Conservation (phyloP, 345 rosid species). For the Euphorbia tirucalli region DNA sequence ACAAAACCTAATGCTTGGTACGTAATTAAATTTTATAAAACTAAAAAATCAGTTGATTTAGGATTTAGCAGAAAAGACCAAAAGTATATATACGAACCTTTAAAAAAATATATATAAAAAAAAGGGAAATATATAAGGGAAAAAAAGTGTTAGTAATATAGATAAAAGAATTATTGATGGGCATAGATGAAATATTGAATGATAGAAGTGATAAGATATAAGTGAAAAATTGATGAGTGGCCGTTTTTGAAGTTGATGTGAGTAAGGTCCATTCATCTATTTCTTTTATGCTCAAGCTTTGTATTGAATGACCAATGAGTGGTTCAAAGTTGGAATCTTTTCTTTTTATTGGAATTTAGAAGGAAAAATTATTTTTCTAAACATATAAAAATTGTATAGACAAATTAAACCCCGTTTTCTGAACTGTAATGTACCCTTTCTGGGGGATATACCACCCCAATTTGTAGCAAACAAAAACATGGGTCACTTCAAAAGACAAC, state of each 20-base stretch:
- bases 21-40: no score
- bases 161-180: background rate
- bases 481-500: background rate
- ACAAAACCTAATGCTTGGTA: no score
- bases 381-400: background rate
- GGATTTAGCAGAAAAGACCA: background rate
- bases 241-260: constrained; percentile 4
- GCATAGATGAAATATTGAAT: constrained; percentile 13
- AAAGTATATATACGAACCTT: background rate
- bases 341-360: background rate
- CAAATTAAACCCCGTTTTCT: background rate
- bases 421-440: background rate
- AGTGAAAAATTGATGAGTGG: constrained; percentile 17
- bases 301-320: background rate
- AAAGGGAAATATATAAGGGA: background rate
- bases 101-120: background rate
- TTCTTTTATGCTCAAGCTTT: background rate
- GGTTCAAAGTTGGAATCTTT: background rate
- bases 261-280: background rate
- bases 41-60: background rate
- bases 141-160: background rate
- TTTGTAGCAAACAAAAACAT: background rate
- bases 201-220: constrained; percentile 9
- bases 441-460: background rate
- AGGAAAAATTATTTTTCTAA: background rate